phyloP scores from a whole-genome alignment of 805 yeast genomes.

The Yarrowia sp. region DNA sequence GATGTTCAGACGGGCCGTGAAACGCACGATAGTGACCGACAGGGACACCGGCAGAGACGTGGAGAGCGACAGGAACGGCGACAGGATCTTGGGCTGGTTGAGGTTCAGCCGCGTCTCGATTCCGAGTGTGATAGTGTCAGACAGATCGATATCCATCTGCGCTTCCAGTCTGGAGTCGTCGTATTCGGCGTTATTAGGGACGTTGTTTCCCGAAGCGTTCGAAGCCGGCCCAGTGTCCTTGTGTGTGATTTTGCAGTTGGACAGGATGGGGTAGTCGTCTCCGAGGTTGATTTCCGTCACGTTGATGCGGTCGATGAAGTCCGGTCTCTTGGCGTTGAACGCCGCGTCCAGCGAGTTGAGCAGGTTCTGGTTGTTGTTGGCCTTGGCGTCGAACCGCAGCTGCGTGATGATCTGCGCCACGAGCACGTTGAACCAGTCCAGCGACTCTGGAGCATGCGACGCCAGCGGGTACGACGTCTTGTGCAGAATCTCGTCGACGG shows the following conservation, averaged over 20 bases:
- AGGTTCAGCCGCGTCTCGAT: slow-evolving; percentile 74
- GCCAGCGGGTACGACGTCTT: slow-evolving; percentile 90
- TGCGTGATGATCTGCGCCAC: slow-evolving; percentile 89
- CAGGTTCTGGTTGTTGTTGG: slow-evolving; percentile 79
- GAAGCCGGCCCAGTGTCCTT: neutral
- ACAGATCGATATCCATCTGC: slow-evolving; percentile 83
- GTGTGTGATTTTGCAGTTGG: slow-evolving; percentile 72
- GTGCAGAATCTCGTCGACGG: slow-evolving; percentile 59
- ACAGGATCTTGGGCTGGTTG: slow-evolving; percentile 69
- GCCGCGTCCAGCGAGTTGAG: slow-evolving; percentile 73
- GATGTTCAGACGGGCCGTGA: slow-evolving; percentile 84
- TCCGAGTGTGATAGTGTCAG: slow-evolving; percentile 83
- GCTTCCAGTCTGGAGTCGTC: slow-evolving; percentile 60
- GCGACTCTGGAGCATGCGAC: slow-evolving; percentile 80
- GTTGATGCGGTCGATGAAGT: slow-evolving; percentile 70
- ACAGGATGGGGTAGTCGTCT: slow-evolving; percentile 90
- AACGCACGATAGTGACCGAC: slow-evolving; percentile 84
- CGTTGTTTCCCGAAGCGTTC: slow-evolving; percentile 28
- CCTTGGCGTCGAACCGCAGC: slow-evolving; percentile 79
- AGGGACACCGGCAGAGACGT: slow-evolving; percentile 85
- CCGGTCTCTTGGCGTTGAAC: slow-evolving; percentile 63
- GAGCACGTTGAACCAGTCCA: slow-evolving; percentile 96
- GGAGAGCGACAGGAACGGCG: slow-evolving; percentile 83
- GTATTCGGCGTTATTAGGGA: slow-evolving; percentile 40
- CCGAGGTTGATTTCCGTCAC: slow-evolving; percentile 91